Percentiles rank a stretch among this genome's conserved stretches.
Evolutionary conservation across 1,139 yeast species (phyloP).

Genomic region (Taphrina populina): DNA sequence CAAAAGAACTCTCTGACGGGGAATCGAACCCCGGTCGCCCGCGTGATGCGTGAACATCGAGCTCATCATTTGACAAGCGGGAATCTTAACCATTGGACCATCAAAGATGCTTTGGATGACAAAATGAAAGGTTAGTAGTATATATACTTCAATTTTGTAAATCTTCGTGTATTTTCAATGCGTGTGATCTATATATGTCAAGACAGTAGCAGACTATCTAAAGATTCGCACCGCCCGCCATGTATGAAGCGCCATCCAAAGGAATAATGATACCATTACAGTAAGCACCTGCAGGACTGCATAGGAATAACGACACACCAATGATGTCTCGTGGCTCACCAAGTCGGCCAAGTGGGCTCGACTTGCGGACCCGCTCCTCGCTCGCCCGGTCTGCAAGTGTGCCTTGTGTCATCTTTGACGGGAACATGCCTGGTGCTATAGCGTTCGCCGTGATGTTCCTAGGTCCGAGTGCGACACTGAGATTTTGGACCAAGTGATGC

Average conservation of each 20-base stretch:
- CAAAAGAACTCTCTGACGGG: conserved; percentile 23
- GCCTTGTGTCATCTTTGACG: conserved; percentile 73
- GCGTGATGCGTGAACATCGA: conserved; percentile 17
- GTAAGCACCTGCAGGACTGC: conserved; percentile 60
- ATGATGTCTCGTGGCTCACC: conserved; percentile 65
- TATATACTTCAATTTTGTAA: too few species aligned
- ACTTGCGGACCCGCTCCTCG: conserved; percentile 55
- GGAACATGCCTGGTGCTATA: conserved; percentile 78
- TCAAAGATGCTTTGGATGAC: conserved; percentile 20
- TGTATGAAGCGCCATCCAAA: conserved; percentile 58
- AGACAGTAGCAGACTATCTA: too few species aligned
- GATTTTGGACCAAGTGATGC: conserved; percentile 63
- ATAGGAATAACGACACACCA: conserved; percentile 58
- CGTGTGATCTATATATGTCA: too few species aligned
- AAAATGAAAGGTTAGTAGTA: too few species aligned
- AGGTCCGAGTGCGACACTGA: conserved; percentile 72
- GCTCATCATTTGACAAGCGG: conserved; percentile 29
- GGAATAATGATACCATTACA: conserved; percentile 69
- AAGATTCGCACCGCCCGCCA: conserved; percentile 21
- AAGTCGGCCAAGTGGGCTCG: conserved; percentile 59
- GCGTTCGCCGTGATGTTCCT: conserved; percentile 65
- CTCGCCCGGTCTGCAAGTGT: conserved; percentile 50
- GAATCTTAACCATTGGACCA: conserved; percentile 31
- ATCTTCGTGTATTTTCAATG: too few species aligned
- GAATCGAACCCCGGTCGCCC: conserved; percentile 33